Evolutionary conservation across 305 asterid species (phyloP).

Genomic region (Lippia alba): DNA sequence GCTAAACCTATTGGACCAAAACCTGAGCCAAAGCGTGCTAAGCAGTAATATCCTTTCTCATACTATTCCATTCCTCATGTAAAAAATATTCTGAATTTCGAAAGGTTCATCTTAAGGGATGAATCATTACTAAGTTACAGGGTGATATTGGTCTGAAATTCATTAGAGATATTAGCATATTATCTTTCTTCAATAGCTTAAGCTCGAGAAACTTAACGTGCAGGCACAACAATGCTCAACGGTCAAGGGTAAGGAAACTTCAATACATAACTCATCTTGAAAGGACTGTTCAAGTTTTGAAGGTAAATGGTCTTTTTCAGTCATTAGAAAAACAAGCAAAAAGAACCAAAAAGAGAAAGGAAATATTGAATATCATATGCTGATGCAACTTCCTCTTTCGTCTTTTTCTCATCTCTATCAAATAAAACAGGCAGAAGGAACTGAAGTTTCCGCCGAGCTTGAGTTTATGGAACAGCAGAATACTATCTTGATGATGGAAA

Average conservation of each 20-base stretch:
- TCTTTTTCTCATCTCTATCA: neutral
- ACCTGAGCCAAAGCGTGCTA: slow-evolving; percentile 69
- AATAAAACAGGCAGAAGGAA: slow-evolving; percentile 63
- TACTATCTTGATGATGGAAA: slow-evolving; percentile 76
- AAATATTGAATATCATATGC: neutral
- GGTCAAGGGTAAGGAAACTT: slow-evolving; percentile 92
- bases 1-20: slow-evolving; percentile 57
- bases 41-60: slow-evolving; percentile 59
- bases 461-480: slow-evolving; percentile 87
- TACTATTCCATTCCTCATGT: neutral
- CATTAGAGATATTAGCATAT: too few relatives aligned
- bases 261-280: slow-evolving; percentile 91
- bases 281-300: slow-evolving; percentile 68
- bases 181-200: neutral
- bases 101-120: neutral
- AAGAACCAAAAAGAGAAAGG: too few relatives aligned
- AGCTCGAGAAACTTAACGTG: slow-evolving; percentile 23
- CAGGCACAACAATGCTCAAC: slow-evolving; percentile 85
- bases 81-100: neutral
- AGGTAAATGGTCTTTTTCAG: slow-evolving; percentile 48
- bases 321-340: neutral
- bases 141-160: neutral
- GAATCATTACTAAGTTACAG: neutral
- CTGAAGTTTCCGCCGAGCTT: slow-evolving; percentile 70
- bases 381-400: slow-evolving; percentile 12